Evolutionary conservation across 1,139 yeast genomes (phyloP).

Genomic region (Nakaseomyces nivariensis): DNA sequence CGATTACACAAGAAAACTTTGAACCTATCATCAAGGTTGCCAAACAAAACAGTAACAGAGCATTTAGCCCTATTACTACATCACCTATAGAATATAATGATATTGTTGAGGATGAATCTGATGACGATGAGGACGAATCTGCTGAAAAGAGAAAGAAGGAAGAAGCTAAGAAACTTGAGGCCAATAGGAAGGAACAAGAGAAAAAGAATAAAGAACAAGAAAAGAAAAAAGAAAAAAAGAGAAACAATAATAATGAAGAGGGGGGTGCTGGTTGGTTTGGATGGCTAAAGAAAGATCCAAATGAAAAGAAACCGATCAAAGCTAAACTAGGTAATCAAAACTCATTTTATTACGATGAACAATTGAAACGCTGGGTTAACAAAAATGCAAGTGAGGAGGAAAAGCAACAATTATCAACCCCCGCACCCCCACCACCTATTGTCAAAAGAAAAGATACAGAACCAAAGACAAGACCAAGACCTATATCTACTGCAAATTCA

Average conservation of each 20-base stretch:
- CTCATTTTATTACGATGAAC: constrained; percentile 70
- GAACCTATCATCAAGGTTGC: constrained; percentile 21
- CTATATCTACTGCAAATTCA: neutral
- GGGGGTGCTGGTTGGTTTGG: constrained; percentile 37
- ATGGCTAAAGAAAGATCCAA: constrained; percentile 40
- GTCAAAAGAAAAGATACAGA: constrained; percentile 33
- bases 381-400: constrained; percentile 62
- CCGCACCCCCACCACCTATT: constrained; percentile 63
- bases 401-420: constrained; percentile 48
- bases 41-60: constrained; percentile 8
- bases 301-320: constrained; percentile 62
- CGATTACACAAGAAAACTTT: constrained; percentile 15
- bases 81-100: constrained; percentile 31
- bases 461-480: constrained; percentile 32
- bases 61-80: constrained; percentile 10
- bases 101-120: constrained; percentile 38
- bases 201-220: constrained; percentile 31
- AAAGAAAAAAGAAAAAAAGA: constrained; percentile 18
- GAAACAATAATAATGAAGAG: constrained; percentile 15
- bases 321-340: constrained; percentile 82
- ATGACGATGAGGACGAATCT: constrained; percentile 31
- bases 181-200: constrained; percentile 32
- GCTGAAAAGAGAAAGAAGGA: constrained; percentile 19
- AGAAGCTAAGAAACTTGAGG: constrained; percentile 27
- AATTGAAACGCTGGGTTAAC: constrained; percentile 80